Evolutionary conservation across 2,329 filamentous ascomycete species (phyloP), one percentile per base, ranked within the genome.

Genomic region (Diaporthe sp.): DNA sequence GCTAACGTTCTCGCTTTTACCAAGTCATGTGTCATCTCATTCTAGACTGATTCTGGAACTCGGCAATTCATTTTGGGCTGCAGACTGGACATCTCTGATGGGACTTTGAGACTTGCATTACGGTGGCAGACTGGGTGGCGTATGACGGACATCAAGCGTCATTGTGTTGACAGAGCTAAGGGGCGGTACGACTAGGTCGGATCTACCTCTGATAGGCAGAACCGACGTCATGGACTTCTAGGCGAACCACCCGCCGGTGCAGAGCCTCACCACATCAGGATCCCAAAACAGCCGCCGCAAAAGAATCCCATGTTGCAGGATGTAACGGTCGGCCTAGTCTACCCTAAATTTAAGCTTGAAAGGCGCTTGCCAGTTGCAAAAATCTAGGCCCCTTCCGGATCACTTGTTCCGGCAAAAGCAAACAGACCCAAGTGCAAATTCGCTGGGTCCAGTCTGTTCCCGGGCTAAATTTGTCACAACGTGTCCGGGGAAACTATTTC

Each of bases 161-260:
- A 70, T 70, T 42, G 34, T 55, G 49, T 25, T 70, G 49, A 70
- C 31, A 55, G 46, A 51, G 46, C 65, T n/a, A 39, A 39, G 65
- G 22, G 31, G 65, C 46, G 46, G 65, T 53, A 53, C 31, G 28
- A n/a, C 65, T 68, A 53, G 34, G 49, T 55, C 65, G 49, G 65
- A 39, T 55, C 49, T 55, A 28, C 65, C 49, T 55, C 34, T 55
- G 49, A 70, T 55, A 70, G 49, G 65, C 34, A 55, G 19, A 42
- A 28, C 13, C 65, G 46, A 70, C 73, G 73, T 75, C 73, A 75
- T 75, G 57, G 73, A 75, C 65, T 70, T 9, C 13, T 46, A 68
- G 46, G 49, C 65, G 65, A 31, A 55, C 49, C 65, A 42, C 49
- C 49, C 65, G 34, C 61, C 31, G 34, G 28, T 10, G 46, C 65